These are phyloP conservation scores for Petasospora rhodanensis DNA, from an alignment of 1,139 yeast species.

Conservation along the genomic window DNA sequence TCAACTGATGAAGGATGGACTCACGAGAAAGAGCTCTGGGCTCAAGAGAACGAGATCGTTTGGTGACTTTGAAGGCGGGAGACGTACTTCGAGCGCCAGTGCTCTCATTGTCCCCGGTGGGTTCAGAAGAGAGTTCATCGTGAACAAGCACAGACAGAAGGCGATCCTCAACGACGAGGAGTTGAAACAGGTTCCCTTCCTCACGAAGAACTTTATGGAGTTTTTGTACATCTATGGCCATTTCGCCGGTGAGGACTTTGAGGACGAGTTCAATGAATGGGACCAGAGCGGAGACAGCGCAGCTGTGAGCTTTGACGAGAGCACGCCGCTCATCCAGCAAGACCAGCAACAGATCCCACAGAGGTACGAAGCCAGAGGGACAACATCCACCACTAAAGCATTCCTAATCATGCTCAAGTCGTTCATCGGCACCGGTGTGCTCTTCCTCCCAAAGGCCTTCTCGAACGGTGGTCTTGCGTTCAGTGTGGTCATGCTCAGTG, in stretches of 20 bases:
- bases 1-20: conserved; percentile 32
- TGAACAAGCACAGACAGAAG: conserved; percentile 31
- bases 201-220: conserved; percentile 68
- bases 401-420: conserved; percentile 67
- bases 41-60: conserved; percentile 28
- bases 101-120: conserved; percentile 77
- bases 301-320: conserved; percentile 39
- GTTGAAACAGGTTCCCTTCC: conserved; percentile 37
- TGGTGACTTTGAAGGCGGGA: conserved; percentile 24
- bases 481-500: conserved; percentile 45
- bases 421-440: conserved; percentile 74
- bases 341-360: too few relatives aligned
- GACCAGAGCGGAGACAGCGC: conserved; percentile 23
- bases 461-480: conserved; percentile 67
- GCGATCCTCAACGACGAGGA: conserved; percentile 29
- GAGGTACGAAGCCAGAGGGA: conserved; percentile 39
- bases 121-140: conserved; percentile 63
- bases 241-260: conserved; percentile 78
- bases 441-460: conserved; percentile 71
- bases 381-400: conserved; percentile 64
- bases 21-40: conserved; percentile 20
- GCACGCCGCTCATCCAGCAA: conserved; percentile 37
- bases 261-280: conserved; percentile 60
- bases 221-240: conserved; percentile 74
- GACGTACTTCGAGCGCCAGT: conserved; percentile 63